Base-by-base conservation (phyloP, 2,329 filamentous ascomycete species). In the Aspergillus sp. region DNA sequence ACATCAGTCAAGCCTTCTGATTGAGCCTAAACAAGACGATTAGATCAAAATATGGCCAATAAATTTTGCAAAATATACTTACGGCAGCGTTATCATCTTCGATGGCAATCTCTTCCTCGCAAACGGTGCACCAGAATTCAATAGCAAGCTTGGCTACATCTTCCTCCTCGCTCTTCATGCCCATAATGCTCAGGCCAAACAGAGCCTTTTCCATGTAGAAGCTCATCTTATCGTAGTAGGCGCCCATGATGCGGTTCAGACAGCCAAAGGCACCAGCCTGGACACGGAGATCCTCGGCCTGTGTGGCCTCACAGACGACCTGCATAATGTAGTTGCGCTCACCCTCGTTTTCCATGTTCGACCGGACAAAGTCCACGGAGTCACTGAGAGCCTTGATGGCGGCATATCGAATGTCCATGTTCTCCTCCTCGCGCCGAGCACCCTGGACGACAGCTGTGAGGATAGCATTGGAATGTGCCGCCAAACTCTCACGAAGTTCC, bases 281-380 rank as follows among this genome's bases (percentile, higher is more conserved):
- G 78, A 99, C 96, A 75, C 93, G 88, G 62, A 86, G 87, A 78
- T 99, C 95, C 1, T 91, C 85, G 70, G 94, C 93, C 82, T 99
- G 95, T 59, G 95, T 99, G 71, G 95, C 95, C 83, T 99, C 95
- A 81, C 95, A 99, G 73, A 99, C 92, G 68, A 99, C 95, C 83
- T 99, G 95, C 95, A 99, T 99, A 75, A 99, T 99, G 84, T 98
- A 99, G 83, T 99, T 99, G 70, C 95, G 90, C 85, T 99, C 95
- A 72, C 94, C 95, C 80, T 99, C 95, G 73, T 98, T 95, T 81
- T 97, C 96, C 80, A 99, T 99, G 83, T 99, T 99, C 81, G 92
- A 96, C 68, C 93, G 88, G 61, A 99, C 94, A 74, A 99, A 99
- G 79, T 99, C 95, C 63, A 98, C 89, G 45, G 94, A 97, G 80